Conservation (phyloP, 108 stramenopile genomes). For the Stephanodiscus triporus region DNA sequence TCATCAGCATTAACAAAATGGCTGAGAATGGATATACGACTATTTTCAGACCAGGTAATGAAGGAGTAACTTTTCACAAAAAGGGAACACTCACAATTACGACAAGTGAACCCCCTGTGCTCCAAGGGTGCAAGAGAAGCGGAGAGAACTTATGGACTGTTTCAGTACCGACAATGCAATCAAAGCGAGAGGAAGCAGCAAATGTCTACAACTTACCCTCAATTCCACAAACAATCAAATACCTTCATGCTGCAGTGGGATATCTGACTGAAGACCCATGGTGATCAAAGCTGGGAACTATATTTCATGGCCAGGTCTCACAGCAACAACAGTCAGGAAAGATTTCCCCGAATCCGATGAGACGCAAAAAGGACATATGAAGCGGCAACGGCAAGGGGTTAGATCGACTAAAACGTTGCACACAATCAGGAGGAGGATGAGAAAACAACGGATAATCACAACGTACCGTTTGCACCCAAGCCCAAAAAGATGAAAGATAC, state of each 20-base stretch:
- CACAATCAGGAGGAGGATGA: too few relatives aligned
- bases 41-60: too few relatives aligned
- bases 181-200: too few relatives aligned
- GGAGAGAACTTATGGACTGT: too few relatives aligned
- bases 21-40: too few relatives aligned
- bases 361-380: conserved; percentile 31
- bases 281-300: conserved; percentile 8
- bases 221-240: too few relatives aligned
- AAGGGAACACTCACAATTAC: too few relatives aligned
- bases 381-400: background rate
- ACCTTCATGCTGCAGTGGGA: conserved; percentile 7
- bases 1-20: too few relatives aligned
- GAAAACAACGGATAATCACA: background rate
- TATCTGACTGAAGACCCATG: conserved; percentile 17
- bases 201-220: background rate
- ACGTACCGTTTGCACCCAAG: background rate
- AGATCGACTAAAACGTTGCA: background rate
- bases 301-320: conserved; percentile 19
- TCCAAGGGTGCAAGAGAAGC: too few relatives aligned
- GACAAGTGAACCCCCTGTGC: too few relatives aligned
- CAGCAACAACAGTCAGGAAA: conserved; percentile 7
- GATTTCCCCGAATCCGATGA: conserved; percentile 22
- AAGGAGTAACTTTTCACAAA: too few relatives aligned
- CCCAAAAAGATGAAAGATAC: background rate
- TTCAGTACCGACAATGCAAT: too few relatives aligned